phyloP scores from a whole-genome alignment of 495 filamentous ascomycete species.

The Aspergillus sparsus region DNA sequence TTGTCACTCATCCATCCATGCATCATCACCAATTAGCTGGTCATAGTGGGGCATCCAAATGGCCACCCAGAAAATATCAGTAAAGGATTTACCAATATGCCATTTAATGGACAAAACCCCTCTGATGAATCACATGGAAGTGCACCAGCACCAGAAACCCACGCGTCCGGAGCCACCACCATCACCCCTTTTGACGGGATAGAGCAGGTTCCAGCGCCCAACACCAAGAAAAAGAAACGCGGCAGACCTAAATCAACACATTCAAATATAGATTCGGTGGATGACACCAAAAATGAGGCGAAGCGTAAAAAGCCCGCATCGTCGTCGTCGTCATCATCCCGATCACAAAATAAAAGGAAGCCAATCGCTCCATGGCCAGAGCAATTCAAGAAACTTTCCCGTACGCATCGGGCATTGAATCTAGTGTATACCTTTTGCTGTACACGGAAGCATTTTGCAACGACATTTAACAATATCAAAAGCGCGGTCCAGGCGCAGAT shows the following conservation, averaged over 20 bases:
- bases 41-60: constrained; percentile 37
- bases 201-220: not conserved
- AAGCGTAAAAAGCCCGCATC: constrained; percentile 11
- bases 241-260: not conserved
- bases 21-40: not conserved
- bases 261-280: not conserved
- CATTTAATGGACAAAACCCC: constrained; percentile 28
- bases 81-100: not conserved
- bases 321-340: not conserved
- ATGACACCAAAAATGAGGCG: not conserved
- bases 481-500: constrained; percentile 81
- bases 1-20: not conserved
- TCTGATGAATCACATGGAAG: constrained; percentile 9
- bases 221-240: not conserved
- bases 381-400: constrained; percentile 68
- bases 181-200: not conserved
- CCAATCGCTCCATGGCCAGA: constrained; percentile 68
- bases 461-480: constrained; percentile 86
- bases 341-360: constrained; percentile 23
- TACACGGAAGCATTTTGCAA: constrained; percentile 86
- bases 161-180: not conserved
- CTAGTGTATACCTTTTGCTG: constrained; percentile 93
- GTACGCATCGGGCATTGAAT: constrained; percentile 82
- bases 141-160: not conserved
- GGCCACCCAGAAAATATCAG: constrained; percentile 19